These are phyloP conservation scores for Strobilomyces dryophilus DNA, from an alignment of 768 basidiomycete species.

Conservation along the genomic window DNA sequence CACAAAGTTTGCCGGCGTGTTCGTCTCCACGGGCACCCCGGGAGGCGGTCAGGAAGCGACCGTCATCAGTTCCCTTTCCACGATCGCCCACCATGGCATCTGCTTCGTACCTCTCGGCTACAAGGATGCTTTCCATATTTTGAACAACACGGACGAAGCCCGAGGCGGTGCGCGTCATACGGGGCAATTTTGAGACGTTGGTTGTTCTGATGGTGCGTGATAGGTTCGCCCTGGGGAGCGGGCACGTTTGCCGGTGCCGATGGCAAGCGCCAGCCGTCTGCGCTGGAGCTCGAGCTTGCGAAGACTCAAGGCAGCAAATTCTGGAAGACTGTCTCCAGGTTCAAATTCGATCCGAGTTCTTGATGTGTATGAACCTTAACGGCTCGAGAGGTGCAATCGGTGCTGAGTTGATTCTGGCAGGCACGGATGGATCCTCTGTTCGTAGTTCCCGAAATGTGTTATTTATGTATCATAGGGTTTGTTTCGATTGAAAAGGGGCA, in stretches of 20 bases:
- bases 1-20: conserved; percentile 74
- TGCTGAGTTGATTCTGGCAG: too few species aligned
- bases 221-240: conserved; percentile 77
- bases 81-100: conserved; percentile 70
- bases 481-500: too few species aligned
- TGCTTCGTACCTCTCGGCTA: conserved; percentile 73
- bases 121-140: conserved; percentile 39
- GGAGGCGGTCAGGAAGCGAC: conserved; percentile 82
- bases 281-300: conserved; percentile 51
- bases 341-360: conserved; percentile 27
- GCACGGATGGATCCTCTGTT: too few species aligned
- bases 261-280: conserved; percentile 45
- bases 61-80: conserved; percentile 46
- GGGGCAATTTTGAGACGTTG: too few species aligned
- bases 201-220: not conserved
- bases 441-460: too few species aligned
- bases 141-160: conserved; percentile 43
- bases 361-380: too few species aligned
- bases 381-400: too few species aligned
- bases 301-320: conserved; percentile 50
- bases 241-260: conserved; percentile 51
- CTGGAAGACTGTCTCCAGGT: conserved; percentile 42
- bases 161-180: conserved; percentile 49
- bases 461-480: too few species aligned
- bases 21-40: conserved; percentile 67